Percentiles rank a stretch among this genome's conserved stretches.
Conservation (phyloP, 1,284 basidiomycete genomes). For the Cutaneotrichosporon sp. region DNA sequence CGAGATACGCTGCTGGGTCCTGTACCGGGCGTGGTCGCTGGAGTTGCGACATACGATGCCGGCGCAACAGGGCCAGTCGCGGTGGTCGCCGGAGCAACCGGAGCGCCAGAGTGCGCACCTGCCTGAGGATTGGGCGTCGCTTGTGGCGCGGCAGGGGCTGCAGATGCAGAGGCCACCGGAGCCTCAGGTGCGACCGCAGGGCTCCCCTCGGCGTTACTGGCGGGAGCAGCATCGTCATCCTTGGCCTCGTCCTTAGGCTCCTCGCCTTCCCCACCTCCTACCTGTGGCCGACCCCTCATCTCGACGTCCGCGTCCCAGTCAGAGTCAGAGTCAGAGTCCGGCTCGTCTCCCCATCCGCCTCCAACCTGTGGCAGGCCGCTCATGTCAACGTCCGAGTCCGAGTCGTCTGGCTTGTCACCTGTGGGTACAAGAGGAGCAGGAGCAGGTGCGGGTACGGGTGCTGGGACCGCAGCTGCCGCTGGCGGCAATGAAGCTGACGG, state of each 20-base stretch:
- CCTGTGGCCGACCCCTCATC: neutral
- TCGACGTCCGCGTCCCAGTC: neutral
- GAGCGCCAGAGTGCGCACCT: neutral
- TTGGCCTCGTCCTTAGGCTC: neutral
- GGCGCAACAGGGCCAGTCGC: neutral
- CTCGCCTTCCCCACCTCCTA: neutral
- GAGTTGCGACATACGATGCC: neutral
- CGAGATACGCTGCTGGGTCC: no score
- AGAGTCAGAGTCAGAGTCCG: neutral
- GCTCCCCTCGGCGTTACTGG: neutral
- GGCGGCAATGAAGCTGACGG: neutral
- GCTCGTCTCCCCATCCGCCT: slow-evolving; percentile 31
- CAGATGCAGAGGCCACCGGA: neutral
- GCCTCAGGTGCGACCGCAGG: neutral
- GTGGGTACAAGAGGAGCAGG: slow-evolving; percentile 1
- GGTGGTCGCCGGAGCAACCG: neutral
- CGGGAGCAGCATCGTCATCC: neutral
- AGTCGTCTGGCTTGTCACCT: slow-evolving; percentile 7
- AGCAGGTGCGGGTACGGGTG: slow-evolving; percentile 10
- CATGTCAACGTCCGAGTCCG: slow-evolving; percentile 39
- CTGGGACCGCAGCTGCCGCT: neutral
- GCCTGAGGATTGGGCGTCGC: neutral
- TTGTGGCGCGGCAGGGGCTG: neutral
- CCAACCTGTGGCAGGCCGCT: slow-evolving; percentile 41
- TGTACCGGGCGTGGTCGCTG: neutral